Evolutionary conservation across 108 stramenopile species (phyloP), one percentile per base, ranked within the genome.

Genomic region (Skeletonema costatum): DNA sequence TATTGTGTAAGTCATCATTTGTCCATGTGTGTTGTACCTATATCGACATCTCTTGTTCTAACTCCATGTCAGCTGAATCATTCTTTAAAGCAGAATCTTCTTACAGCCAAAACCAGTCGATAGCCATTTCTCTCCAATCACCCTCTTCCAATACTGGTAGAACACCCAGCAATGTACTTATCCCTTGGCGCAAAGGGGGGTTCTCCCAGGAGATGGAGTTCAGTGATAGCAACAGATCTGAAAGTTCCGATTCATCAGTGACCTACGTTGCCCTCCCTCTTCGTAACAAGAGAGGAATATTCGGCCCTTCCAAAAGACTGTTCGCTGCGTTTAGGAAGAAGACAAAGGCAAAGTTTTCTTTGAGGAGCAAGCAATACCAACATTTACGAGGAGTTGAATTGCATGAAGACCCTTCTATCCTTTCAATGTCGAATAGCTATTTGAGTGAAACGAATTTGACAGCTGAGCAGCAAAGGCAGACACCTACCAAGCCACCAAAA

Each of bases 341-440:
- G 56, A 56, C 64, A 5, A 75, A 32, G 21, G 53, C 53, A 2
- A 71, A 81, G 69, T 70, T 70, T 70, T 36, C 69, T 13, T 70
- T 80, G 44, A 74, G 64, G 44, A 74, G 66, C n/a, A 32, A 31
- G 21, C 56, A 71, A 50, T 81, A 81, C 42, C 74, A 75, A 6
- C 35, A 65, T 17, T 32, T 81, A 48, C 59, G 71, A 50, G 48
- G 71, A 50, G 35, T 46, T 38, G 72, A 46, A 33, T 38, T 79
- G 48, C 65, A 75, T 19, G 80, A 81, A 51, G 80, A 81, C 58
- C 74, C 16, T 1, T 74, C 73, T 6, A 74, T 81, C 17, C 21
- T 70, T 2, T 81, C 80, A 7, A 71, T 81, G 74, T 53, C 51
- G 1, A 53, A 75, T 38, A 81, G 70, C 64, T 81, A 71, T 51